Percentiles rank a stretch among this genome's conserved stretches.
phyloP scores from a whole-genome alignment of 2,329 filamentous ascomycete genomes.

The Fusarium denticulatum region DNA sequence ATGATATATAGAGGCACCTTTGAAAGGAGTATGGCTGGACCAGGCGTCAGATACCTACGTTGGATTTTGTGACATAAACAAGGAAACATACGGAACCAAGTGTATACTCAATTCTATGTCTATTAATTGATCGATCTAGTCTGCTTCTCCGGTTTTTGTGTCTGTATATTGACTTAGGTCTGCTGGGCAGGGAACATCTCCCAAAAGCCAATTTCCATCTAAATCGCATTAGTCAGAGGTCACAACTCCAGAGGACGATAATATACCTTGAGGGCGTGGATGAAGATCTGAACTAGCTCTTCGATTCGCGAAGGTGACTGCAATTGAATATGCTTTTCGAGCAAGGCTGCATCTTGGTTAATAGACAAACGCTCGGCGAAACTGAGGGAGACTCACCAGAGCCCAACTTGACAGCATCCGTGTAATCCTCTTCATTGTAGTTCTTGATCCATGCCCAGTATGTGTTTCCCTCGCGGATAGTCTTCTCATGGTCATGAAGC shows the following conservation, averaged over 20 bases:
- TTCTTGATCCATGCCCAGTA: constrained; percentile 95
- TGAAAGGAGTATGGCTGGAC: constrained; percentile 18
- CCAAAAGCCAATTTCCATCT: constrained; percentile 67
- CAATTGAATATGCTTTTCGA: constrained; percentile 78
- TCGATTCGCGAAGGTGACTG: constrained; percentile 82
- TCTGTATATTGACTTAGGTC: background rate
- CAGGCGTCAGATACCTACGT: constrained; percentile 11
- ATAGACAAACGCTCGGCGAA: background rate
- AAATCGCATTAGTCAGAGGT: background rate
- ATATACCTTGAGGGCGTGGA: constrained; percentile 82
- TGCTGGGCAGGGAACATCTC: constrained; percentile 59
- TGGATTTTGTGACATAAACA: constrained; percentile 8
- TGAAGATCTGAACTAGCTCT: constrained; percentile 84
- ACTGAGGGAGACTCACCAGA: constrained; percentile 62
- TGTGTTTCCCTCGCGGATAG: constrained; percentile 70
- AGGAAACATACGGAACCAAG: constrained; percentile 16
- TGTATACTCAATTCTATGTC: constrained; percentile 36
- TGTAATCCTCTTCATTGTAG: constrained; percentile 84
- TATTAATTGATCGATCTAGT: constrained; percentile 22
- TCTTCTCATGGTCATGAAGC: constrained; percentile 71
- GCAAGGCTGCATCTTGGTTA: constrained; percentile 62
- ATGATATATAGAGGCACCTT: background rate
- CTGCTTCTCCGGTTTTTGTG: background rate
- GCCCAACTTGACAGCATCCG: constrained; percentile 74
- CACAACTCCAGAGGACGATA: background rate